Conservation (phyloP, 108 stramenopile genomes). For the Seminavis robusta region DNA sequence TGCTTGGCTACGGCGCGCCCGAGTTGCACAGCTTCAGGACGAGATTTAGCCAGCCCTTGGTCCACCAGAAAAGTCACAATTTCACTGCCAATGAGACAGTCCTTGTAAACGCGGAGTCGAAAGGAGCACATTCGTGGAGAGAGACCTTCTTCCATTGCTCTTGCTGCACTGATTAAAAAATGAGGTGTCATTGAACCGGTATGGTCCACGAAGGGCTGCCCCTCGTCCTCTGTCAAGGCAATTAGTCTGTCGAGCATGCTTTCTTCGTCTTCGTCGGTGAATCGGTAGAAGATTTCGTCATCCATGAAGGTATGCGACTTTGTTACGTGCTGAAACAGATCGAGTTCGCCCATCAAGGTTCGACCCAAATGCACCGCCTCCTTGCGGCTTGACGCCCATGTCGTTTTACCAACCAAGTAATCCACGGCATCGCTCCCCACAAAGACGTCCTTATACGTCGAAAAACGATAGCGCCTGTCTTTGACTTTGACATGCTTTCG, state of each 20-base stretch:
- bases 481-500: constrained; percentile 25
- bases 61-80: constrained; percentile 55
- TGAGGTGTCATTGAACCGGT: too few relatives aligned
- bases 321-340: constrained; percentile 33
- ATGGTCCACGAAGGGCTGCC: too few relatives aligned
- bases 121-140: too few relatives aligned
- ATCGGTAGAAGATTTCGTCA: constrained; percentile 53
- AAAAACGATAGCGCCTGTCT: constrained; percentile 37
- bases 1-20: too few relatives aligned
- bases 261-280: too few relatives aligned
- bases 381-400: constrained; percentile 28
- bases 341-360: constrained; percentile 5
- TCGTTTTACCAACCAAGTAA: constrained; percentile 40
- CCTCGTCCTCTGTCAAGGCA: too few relatives aligned
- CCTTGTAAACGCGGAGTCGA: constrained; percentile 31
- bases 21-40: too few relatives aligned
- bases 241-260: too few relatives aligned
- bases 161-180: too few relatives aligned
- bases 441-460: constrained; percentile 53
- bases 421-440: constrained; percentile 65
- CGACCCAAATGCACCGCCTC: constrained; percentile 57
- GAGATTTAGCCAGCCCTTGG: too few relatives aligned
- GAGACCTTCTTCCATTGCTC: too few relatives aligned
- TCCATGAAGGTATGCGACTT: constrained; percentile 57
- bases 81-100: constrained; percentile 49